phyloP scores from a whole-genome alignment of 2,329 filamentous ascomycete genomes.

The Arachnopeziza araneosa region DNA sequence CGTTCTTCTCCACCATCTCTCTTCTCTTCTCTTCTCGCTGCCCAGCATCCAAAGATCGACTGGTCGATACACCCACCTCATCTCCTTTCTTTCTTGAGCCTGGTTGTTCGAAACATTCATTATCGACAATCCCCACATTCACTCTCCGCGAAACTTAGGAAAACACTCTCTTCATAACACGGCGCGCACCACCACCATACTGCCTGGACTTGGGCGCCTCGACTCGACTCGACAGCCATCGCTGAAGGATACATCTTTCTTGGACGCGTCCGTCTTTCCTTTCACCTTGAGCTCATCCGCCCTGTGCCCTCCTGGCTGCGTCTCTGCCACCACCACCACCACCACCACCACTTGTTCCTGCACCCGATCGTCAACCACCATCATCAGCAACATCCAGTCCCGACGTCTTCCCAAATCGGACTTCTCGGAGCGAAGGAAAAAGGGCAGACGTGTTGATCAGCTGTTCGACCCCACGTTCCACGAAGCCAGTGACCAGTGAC shows the following conservation, averaged over 20 bases:
- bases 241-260: not conserved
- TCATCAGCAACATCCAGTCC: not conserved
- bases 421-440: not conserved
- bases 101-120: slow-evolving; percentile 26
- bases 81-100: slow-evolving; percentile 22
- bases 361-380: not conserved
- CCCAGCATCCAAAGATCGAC: slow-evolving; percentile 14
- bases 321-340: not conserved
- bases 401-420: not conserved
- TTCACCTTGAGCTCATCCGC: not conserved
- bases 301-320: no score
- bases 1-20: slow-evolving; percentile 10
- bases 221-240: not conserved
- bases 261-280: not conserved
- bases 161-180: not conserved
- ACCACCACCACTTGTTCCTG: not conserved
- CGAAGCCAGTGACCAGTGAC: not conserved
- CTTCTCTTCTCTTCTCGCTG: slow-evolving; percentile 6
- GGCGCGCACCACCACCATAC: not conserved
- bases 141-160: slow-evolving; percentile 9
- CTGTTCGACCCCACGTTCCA: slow-evolving; percentile 15
- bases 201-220: not conserved
- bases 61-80: slow-evolving; percentile 18
- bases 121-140: slow-evolving; percentile 21
- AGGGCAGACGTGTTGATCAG: not conserved